Conservation (phyloP, 1,284 basidiomycete species). For the Ustilago loliicola region DNA sequence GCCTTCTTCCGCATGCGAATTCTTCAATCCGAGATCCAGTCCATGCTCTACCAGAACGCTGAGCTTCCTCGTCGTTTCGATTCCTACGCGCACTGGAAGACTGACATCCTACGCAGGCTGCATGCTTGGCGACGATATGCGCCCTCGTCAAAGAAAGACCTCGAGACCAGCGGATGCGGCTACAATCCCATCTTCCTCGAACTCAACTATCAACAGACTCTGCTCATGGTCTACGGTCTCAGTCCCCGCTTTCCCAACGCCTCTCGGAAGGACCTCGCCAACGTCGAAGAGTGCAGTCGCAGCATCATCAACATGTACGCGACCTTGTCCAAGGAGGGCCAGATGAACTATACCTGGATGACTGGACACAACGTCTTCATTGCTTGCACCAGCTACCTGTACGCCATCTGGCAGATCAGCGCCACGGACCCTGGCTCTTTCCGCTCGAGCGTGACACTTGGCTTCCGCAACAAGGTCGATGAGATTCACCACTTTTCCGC, state of each 20-base stretch:
- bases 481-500: conserved; percentile 54
- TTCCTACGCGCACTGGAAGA: conserved; percentile 49
- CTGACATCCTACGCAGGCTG: conserved; percentile 45
- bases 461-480: conserved; percentile 49
- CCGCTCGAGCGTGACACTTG: conserved; percentile 38
- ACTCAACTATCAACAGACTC: conserved; percentile 57
- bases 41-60: conserved; percentile 48
- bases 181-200: conserved; percentile 58
- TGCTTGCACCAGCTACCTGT: conserved; percentile 49
- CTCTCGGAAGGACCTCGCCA: conserved; percentile 44
- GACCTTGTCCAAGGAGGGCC: conserved; percentile 48
- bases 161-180: conserved; percentile 45
- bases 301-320: conserved; percentile 60
- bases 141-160: conserved; percentile 45
- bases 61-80: conserved; percentile 54
- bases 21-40: conserved; percentile 53
- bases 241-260: conserved; percentile 53
- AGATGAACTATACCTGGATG: conserved; percentile 58
- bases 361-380: conserved; percentile 54
- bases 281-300: conserved; percentile 53
- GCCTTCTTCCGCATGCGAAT: conserved; percentile 57
- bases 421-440: conserved; percentile 43
- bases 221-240: conserved; percentile 52
- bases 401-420: conserved; percentile 53
- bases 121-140: conserved; percentile 50